Evolutionary conservation across 1,284 basidiomycete species (phyloP).

Genomic region (Cryptococcus sp.): DNA sequence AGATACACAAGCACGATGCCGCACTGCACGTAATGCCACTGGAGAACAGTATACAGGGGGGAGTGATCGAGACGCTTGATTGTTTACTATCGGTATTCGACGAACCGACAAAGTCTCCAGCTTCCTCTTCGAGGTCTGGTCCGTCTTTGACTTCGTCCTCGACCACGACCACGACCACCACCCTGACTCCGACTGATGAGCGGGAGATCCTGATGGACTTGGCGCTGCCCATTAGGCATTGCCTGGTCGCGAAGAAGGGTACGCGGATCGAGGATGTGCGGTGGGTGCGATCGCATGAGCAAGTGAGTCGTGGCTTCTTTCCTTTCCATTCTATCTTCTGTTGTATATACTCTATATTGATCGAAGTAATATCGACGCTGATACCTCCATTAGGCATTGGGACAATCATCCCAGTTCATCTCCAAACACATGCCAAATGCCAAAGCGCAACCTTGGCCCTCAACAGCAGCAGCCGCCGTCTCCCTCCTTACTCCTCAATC

Average conservation of each 20-base stretch:
- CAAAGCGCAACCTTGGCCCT: constrained; percentile 29
- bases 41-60: constrained; percentile 52
- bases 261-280: constrained; percentile 35
- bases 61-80: constrained; percentile 51
- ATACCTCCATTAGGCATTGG: constrained; percentile 39
- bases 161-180: not conserved
- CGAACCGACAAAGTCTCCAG: too few relatives aligned
- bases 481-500: constrained; percentile 25
- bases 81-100: constrained; percentile 28
- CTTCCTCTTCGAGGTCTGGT: too few relatives aligned
- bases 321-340: not conserved
- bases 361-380: not conserved
- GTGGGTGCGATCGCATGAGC: constrained; percentile 51
- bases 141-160: too few relatives aligned
- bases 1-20: constrained; percentile 28
- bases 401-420: constrained; percentile 48
- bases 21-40: constrained; percentile 47
- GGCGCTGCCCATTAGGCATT: constrained; percentile 45
- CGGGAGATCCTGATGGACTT: constrained; percentile 24
- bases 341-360: not conserved
- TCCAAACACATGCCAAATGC: constrained; percentile 35
- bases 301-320: constrained; percentile 30
- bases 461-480: constrained; percentile 49
- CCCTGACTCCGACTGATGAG: not conserved
- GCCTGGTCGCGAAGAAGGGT: constrained; percentile 42